Conservation (phyloP, 805 yeast species). For the Cyberlindnera euphorbiae region DNA sequence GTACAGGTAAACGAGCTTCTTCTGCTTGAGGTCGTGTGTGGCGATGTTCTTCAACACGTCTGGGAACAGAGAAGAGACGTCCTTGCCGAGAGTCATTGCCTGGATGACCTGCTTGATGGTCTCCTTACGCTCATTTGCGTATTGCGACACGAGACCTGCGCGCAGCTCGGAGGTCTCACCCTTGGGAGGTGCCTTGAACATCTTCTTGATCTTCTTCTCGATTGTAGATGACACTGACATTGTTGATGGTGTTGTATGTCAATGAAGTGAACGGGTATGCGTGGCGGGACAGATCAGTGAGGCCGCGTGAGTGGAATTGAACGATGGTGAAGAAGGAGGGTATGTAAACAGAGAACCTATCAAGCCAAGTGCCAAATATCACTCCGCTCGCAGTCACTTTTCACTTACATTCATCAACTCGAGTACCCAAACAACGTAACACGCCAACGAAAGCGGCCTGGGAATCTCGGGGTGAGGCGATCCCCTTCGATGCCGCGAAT, state of each 20-base stretch:
- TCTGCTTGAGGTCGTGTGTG: constrained; percentile 93
- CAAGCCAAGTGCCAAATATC: too few relatives aligned
- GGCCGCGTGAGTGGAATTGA: too few relatives aligned
- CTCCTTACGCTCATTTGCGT: constrained; percentile 91
- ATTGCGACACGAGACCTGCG: constrained; percentile 88
- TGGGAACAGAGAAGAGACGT: constrained; percentile 90
- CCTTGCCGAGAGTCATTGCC: constrained; percentile 98
- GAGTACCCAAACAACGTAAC: too few relatives aligned
- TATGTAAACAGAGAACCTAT: too few relatives aligned
- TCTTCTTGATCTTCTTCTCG: constrained; percentile 49
- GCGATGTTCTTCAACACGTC: constrained; percentile 96
- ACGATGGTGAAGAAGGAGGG: too few relatives aligned
- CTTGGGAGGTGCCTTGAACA: constrained; percentile 54
- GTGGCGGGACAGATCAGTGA: too few relatives aligned
- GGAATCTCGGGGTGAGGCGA: too few relatives aligned
- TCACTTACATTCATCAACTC: too few relatives aligned
- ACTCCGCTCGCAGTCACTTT: too few relatives aligned
- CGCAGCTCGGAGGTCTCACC: constrained; percentile 90
- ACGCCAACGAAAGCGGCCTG: too few relatives aligned
- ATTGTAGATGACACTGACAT: constrained; percentile 25
- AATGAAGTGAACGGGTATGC: too few relatives aligned
- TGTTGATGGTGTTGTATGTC: neutral
- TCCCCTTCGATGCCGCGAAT: too few relatives aligned
- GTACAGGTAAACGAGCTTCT: constrained; percentile 90
- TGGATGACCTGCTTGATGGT: constrained; percentile 95